Conservation (phyloP, 148 eudicot species). For the Chenopodium quinoa region DNA sequence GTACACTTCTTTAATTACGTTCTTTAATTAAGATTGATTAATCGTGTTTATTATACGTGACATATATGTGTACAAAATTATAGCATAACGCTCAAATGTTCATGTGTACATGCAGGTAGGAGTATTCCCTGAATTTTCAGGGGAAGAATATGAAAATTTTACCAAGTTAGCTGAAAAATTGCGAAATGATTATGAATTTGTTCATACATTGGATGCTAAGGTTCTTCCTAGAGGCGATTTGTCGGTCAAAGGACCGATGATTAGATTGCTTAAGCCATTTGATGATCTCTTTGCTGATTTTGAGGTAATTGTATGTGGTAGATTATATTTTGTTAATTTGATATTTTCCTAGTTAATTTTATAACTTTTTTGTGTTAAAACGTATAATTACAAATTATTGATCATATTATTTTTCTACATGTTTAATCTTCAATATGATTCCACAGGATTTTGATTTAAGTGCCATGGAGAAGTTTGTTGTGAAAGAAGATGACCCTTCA, state of each 20-base stretch:
- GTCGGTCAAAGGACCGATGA: constrained; percentile 53
- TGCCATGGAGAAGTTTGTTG: constrained; percentile 60
- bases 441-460: constrained; percentile 64
- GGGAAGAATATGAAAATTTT: constrained; percentile 73
- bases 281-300: constrained; percentile 79
- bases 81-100: no score
- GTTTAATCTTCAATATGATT: constrained; percentile 42
- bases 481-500: constrained; percentile 54
- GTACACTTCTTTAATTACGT: constrained; percentile 14
- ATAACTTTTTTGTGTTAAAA: no score
- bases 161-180: constrained; percentile 65
- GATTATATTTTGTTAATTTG: background rate
- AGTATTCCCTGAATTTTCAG: constrained; percentile 72
- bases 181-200: constrained; percentile 72
- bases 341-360: no score
- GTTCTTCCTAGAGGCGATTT: constrained; percentile 73
- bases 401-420: background rate
- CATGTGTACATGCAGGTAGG: constrained; percentile 50
- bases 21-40: background rate
- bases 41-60: background rate
- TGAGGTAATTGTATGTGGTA: constrained; percentile 35
- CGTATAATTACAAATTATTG: no score
- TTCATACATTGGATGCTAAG: constrained; percentile 69
- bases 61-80: background rate
- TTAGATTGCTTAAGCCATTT: constrained; percentile 85